Evolutionary conservation across 106 monocot species (phyloP).

Genomic region (Dendrobium chrysotoxum): DNA sequence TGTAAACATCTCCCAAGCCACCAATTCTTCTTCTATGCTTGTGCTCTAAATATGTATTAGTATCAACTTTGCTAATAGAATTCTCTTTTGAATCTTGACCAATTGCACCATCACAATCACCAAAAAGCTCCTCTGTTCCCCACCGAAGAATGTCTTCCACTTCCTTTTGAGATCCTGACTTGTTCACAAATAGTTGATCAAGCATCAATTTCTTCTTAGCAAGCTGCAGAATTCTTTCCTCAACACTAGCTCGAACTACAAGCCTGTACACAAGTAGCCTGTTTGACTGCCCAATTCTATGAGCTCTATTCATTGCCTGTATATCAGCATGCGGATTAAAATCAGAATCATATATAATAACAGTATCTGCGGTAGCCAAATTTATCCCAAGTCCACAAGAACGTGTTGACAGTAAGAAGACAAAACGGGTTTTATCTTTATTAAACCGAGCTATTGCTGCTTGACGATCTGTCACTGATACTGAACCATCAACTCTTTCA

Average conservation of each 20-base stretch:
- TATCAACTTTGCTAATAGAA: slow-evolving; percentile 35
- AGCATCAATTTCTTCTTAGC: slow-evolving; percentile 99
- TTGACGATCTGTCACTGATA: slow-evolving; percentile 85
- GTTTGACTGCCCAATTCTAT: slow-evolving; percentile 95
- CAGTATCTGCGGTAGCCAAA: slow-evolving; percentile 95
- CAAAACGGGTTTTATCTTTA: slow-evolving; percentile 85
- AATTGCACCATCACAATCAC: slow-evolving; percentile 33
- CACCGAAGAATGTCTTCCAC: slow-evolving; percentile 96
- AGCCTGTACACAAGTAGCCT: slow-evolving; percentile 90
- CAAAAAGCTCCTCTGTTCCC: slow-evolving; percentile 97
- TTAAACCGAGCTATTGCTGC: slow-evolving; percentile 91
- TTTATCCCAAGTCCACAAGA: slow-evolving; percentile 98
- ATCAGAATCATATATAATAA: slow-evolving; percentile 99
- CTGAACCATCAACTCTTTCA: slow-evolving; percentile 96
- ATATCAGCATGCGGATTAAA: slow-evolving; percentile 99
- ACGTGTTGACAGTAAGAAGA: slow-evolving; percentile 89
- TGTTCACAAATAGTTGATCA: slow-evolving; percentile 97
- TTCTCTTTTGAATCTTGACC: slow-evolving; percentile 44
- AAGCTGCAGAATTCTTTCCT: slow-evolving; percentile 93
- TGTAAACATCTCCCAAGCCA: slow-evolving; percentile 86
- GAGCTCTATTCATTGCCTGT: slow-evolving; percentile 99
- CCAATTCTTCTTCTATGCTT: slow-evolving; percentile 64
- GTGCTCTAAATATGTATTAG: slow-evolving; percentile 35
- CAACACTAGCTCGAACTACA: slow-evolving; percentile 97
- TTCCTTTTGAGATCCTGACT: slow-evolving; percentile 93